Percentiles rank a stretch among this genome's conserved stretches.
These are phyloP conservation scores for Phytomonas sp. DNA, from an alignment of 208 protist species.

Conservation along the genomic window DNA sequence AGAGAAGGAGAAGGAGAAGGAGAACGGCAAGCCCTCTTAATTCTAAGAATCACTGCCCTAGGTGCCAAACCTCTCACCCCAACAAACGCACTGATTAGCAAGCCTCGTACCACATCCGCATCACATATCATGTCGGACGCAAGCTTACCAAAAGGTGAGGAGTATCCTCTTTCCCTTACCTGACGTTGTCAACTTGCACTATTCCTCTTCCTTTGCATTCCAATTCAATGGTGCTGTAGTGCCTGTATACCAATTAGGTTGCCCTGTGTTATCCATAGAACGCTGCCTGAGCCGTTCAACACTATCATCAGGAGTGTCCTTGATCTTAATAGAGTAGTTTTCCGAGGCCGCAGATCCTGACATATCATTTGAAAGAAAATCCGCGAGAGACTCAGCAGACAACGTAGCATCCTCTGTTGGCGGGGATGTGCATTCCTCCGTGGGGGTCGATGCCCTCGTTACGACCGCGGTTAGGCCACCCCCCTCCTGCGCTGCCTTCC, in stretches of 20 bases:
- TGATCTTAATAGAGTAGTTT: conserved; percentile 37
- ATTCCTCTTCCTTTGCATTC: not conserved
- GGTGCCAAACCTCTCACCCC: too few species aligned
- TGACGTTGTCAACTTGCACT: too few species aligned
- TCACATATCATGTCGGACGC: too few species aligned
- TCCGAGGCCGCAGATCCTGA: conserved; percentile 4
- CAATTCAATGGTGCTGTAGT: conserved; percentile 7
- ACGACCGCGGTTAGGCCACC: conserved; percentile 31
- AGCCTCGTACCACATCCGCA: too few species aligned
- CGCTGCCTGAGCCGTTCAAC: conserved; percentile 40
- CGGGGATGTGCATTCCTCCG: not conserved
- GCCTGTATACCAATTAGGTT: conserved; percentile 57
- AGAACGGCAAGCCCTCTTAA: too few species aligned
- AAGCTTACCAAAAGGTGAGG: too few species aligned
- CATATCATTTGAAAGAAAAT: conserved; percentile 39
- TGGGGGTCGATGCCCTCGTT: conserved; percentile 12
- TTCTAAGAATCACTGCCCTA: too few species aligned
- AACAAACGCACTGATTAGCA: too few species aligned
- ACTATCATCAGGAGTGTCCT: conserved; percentile 37
- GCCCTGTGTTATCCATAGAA: conserved; percentile 48
- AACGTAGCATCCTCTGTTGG: conserved; percentile 14
- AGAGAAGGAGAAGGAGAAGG: too few species aligned
- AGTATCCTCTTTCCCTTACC: too few species aligned
- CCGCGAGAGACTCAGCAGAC: conserved; percentile 56
- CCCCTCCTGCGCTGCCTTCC: conserved; percentile 18